These are phyloP conservation scores for Epicoccum nigrum DNA, from an alignment of 2,329 filamentous ascomycete species.

Conservation along the genomic window DNA sequence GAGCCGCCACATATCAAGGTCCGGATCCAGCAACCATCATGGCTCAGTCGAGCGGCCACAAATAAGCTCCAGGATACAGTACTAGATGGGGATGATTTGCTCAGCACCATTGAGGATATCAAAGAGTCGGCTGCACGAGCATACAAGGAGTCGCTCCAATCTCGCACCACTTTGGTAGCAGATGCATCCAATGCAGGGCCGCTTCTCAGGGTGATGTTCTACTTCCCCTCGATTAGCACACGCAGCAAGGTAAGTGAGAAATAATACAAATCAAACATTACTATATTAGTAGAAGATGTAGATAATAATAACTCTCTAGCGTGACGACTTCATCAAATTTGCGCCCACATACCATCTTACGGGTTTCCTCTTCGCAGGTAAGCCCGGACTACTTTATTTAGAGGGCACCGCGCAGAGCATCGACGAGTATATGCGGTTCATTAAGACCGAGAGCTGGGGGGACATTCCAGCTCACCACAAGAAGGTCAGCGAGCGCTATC, in stretches of 20 bases:
- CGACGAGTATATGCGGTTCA: constrained; percentile 67
- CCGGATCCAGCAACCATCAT: constrained; percentile 31
- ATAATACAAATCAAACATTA: too few relatives aligned
- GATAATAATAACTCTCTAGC: too few relatives aligned
- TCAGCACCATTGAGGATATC: constrained; percentile 31
- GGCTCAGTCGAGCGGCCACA: constrained; percentile 32
- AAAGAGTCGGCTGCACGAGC: constrained; percentile 22
- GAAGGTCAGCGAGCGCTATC: constrained; percentile 64
- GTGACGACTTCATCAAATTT: constrained; percentile 62
- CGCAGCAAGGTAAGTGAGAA: too few relatives aligned
- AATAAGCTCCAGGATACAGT: constrained; percentile 19
- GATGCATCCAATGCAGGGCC: constrained; percentile 5
- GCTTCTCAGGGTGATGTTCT: constrained; percentile 65
- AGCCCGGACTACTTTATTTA: constrained; percentile 62
- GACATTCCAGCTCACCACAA: constrained; percentile 68
- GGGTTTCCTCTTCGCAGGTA: constrained; percentile 66
- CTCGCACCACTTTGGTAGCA: neutral
- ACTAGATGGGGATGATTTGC: constrained; percentile 20
- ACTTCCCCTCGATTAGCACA: constrained; percentile 67
- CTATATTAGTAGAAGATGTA: too few relatives aligned
- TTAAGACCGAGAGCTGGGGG: constrained; percentile 68
- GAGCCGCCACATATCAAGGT: constrained; percentile 31
- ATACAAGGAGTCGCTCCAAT: neutral
- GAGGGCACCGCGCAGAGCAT: constrained; percentile 57
- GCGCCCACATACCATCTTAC: constrained; percentile 61